phyloP scores from a whole-genome alignment of 805 yeast genomes.

The Candida sithepensis region DNA sequence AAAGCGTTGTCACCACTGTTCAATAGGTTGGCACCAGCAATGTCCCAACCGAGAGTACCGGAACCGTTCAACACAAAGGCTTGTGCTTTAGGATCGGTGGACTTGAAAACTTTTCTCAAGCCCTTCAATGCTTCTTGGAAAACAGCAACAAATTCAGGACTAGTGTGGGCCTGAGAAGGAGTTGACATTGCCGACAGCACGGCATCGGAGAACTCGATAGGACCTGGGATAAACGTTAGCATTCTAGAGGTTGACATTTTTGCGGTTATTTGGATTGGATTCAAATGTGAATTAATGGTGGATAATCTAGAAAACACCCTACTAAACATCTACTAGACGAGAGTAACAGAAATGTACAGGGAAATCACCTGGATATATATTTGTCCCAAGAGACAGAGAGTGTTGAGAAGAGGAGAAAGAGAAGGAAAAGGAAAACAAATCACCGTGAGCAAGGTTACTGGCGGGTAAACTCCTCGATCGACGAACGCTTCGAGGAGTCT shows the following conservation, averaged over 20 bases:
- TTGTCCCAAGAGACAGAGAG: too few relatives aligned
- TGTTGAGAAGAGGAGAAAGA: not conserved
- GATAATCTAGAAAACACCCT: not conserved
- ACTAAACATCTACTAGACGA: not conserved
- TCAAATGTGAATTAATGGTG: not conserved
- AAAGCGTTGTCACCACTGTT: constrained; percentile 65
- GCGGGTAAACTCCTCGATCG: too few relatives aligned
- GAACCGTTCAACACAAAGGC: constrained; percentile 83
- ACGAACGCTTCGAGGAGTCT: not conserved
- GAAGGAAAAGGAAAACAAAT: not conserved
- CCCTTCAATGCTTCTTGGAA: constrained; percentile 67
- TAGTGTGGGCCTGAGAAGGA: constrained; percentile 86
- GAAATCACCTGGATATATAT: too few relatives aligned
- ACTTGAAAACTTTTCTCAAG: constrained; percentile 71
- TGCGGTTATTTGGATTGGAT: not conserved
- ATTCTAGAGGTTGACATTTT: constrained; percentile 26
- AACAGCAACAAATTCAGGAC: constrained; percentile 73
- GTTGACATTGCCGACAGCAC: constrained; percentile 79
- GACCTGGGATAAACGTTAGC: constrained; percentile 35
- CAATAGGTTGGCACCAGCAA: constrained; percentile 74
- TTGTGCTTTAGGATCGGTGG: constrained; percentile 64
- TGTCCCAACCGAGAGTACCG: constrained; percentile 95
- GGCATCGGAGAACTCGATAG: constrained; percentile 57
- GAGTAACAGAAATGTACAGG: not conserved
- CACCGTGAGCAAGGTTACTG: not conserved